Conservation (phyloP, 805 yeast species). For the Kazachstania viticola region DNA sequence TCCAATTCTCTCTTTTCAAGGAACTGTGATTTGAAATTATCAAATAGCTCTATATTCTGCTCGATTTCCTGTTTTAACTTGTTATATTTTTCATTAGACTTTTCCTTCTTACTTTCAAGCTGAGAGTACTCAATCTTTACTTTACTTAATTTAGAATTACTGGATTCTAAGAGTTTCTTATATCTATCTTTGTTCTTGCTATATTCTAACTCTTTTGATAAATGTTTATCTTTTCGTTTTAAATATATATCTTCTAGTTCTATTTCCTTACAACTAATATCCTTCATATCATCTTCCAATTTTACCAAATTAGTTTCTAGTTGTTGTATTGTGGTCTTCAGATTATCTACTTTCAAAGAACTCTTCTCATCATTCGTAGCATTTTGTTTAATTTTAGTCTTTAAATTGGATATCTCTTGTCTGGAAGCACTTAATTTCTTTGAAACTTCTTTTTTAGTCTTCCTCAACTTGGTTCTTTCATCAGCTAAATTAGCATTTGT, state of each 20-base stretch:
- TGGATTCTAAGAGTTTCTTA: slow-evolving; percentile 5
- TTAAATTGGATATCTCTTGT: slow-evolving; percentile 45
- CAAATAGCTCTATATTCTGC: slow-evolving; percentile 15
- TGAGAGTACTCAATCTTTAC: slow-evolving; percentile 15
- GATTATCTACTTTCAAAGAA: slow-evolving; percentile 38
- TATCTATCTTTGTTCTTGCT: slow-evolving; percentile 16
- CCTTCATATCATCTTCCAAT: slow-evolving; percentile 15
- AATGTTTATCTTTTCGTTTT: slow-evolving; percentile 26
- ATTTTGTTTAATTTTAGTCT: slow-evolving; percentile 35
- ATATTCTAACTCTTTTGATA: slow-evolving; percentile 25
- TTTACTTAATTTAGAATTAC: slow-evolving; percentile 5
- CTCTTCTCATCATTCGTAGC: slow-evolving; percentile 47
- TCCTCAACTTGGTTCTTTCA: slow-evolving; percentile 46
- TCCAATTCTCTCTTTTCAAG: slow-evolving; percentile 12
- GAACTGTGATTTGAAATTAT: slow-evolving; percentile 15
- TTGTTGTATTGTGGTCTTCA: slow-evolving; percentile 32
- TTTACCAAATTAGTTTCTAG: slow-evolving; percentile 25
- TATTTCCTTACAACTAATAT: slow-evolving; percentile 8
- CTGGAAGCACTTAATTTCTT: slow-evolving; percentile 41
- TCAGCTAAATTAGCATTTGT: slow-evolving; percentile 48
- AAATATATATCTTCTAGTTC: slow-evolving; percentile 28
- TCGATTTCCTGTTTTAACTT: slow-evolving; percentile 19
- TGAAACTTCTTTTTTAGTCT: slow-evolving; percentile 44
- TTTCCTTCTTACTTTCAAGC: slow-evolving; percentile 14
- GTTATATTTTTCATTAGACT: slow-evolving; percentile 10